Conservation (phyloP, 2,329 filamentous ascomycete species). For the Pseudovirgaria hyperparasitica region DNA sequence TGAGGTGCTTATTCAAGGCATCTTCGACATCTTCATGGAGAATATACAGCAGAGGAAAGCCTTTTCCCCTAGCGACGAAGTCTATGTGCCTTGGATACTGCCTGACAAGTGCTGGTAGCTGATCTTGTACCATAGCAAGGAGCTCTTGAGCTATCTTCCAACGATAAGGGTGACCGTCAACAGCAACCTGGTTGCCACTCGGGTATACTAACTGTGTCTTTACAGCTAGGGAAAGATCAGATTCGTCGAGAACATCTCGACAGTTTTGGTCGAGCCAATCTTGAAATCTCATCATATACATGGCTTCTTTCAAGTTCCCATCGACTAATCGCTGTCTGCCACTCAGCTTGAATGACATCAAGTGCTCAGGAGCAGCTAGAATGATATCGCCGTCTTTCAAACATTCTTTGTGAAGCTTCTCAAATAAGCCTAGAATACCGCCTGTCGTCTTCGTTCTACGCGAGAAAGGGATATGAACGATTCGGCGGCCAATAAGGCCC, state of each 20-base stretch:
- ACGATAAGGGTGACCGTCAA: constrained; percentile 18
- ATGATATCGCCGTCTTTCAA: constrained; percentile 36
- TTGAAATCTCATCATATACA: constrained; percentile 35
- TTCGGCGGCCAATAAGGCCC: constrained; percentile 35
- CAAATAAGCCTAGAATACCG: constrained; percentile 15
- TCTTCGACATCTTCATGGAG: constrained; percentile 22
- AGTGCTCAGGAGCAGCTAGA: constrained; percentile 45
- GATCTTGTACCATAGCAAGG: constrained; percentile 10
- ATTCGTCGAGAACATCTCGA: constrained; percentile 51
- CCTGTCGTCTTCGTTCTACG: constrained; percentile 27
- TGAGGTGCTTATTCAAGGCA: constrained; percentile 7
- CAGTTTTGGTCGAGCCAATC: constrained; percentile 32
- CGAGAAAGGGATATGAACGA: constrained; percentile 43
- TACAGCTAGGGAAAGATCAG: constrained; percentile 20
- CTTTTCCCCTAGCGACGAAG: constrained; percentile 22
- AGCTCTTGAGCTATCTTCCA: constrained; percentile 18
- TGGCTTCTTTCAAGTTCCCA: constrained; percentile 23
- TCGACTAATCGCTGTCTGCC: constrained; percentile 42
- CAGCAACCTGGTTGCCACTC: constrained; percentile 13
- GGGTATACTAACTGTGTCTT: constrained; percentile 25
- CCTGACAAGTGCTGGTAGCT: constrained; percentile 16
- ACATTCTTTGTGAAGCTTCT: constrained; percentile 27
- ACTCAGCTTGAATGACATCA: constrained; percentile 48
- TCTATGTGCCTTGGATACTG: constrained; percentile 33
- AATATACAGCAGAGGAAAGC: constrained; percentile 43